phyloP scores from a whole-genome alignment of 1,139 yeast genomes.

The Pichia inconspicua region DNA sequence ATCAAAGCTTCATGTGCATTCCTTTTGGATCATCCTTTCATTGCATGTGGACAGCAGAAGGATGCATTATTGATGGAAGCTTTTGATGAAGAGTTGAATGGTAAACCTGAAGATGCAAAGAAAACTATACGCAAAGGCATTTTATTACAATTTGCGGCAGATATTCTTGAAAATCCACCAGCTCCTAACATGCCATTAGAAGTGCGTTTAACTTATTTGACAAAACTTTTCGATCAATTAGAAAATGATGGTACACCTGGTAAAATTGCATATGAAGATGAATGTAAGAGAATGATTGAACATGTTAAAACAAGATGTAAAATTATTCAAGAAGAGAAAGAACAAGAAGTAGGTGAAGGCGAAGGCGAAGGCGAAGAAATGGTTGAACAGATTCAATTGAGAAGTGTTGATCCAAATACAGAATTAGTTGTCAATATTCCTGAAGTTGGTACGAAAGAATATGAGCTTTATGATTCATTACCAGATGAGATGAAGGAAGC shows the following conservation, averaged over 20 bases:
- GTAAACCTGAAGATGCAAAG: constrained; percentile 44
- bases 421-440: constrained; percentile 73
- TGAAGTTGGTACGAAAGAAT: constrained; percentile 42
- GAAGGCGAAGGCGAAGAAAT: constrained; percentile 34
- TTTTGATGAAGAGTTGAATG: constrained; percentile 70
- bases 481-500: constrained; percentile 68
- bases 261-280: constrained; percentile 57
- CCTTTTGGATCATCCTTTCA: constrained; percentile 53
- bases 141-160: constrained; percentile 67
- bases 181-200: constrained; percentile 15
- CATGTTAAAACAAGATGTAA: constrained; percentile 76
- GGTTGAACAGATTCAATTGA: constrained; percentile 78
- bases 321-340: constrained; percentile 45
- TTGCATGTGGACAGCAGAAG: constrained; percentile 76
- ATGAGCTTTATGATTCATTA: constrained; percentile 47
- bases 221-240: constrained; percentile 62
- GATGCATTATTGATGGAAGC: constrained; percentile 93
- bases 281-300: constrained; percentile 58
- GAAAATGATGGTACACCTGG: constrained; percentile 51
- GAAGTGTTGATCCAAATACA: constrained; percentile 78
- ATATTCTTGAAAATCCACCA: constrained; percentile 27
- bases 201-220: constrained; percentile 46
- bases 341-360: constrained; percentile 26
- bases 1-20: constrained; percentile 43
- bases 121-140: constrained; percentile 75